phyloP scores from a whole-genome alignment of 1,284 basidiomycete genomes.

The Irpex rosettiformis region DNA sequence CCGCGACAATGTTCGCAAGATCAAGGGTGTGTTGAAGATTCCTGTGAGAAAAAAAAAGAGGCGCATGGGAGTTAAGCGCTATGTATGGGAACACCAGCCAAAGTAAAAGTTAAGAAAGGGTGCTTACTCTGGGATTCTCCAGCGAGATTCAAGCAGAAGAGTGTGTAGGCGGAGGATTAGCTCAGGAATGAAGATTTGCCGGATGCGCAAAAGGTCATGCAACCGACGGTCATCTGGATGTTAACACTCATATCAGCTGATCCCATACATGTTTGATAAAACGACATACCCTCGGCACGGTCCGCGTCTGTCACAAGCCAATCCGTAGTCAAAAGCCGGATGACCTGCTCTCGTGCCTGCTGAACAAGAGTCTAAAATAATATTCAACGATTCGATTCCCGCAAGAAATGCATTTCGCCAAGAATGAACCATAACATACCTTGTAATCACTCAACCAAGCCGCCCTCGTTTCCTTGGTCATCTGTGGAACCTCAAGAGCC shows the following conservation, averaged over 20 bases:
- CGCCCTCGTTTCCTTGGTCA: conserved; percentile 55
- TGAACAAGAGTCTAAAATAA: conserved; percentile 48
- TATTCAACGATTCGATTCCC: no score
- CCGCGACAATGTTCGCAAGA: conserved; percentile 83
- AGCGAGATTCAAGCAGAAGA: conserved; percentile 65
- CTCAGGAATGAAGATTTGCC: conserved; percentile 90
- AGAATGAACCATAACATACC: conserved; percentile 31
- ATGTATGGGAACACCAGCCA: conserved; percentile 3
- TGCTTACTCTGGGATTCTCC: conserved; percentile 67
- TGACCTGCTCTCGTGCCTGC: conserved; percentile 54
- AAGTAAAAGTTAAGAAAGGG: neutral
- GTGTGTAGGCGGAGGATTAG: conserved; percentile 84
- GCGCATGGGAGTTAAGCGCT: neutral
- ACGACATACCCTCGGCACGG: conserved; percentile 34
- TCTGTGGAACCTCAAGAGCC: conserved; percentile 46
- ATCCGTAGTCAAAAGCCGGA: conserved; percentile 69
- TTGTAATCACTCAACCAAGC: conserved; percentile 64
- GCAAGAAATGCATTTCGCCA: neutral
- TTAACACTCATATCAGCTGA: no score
- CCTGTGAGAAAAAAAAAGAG: conserved; percentile 37
- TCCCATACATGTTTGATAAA: no score
- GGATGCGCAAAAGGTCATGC: conserved; percentile 74
- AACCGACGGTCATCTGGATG: conserved; percentile 54
- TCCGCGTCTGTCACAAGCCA: conserved; percentile 65
- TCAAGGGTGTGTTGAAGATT: conserved; percentile 80